Base-by-base conservation (phyloP, 192 early-diverging fungal genomes). In the Mortierella antarctica region DNA sequence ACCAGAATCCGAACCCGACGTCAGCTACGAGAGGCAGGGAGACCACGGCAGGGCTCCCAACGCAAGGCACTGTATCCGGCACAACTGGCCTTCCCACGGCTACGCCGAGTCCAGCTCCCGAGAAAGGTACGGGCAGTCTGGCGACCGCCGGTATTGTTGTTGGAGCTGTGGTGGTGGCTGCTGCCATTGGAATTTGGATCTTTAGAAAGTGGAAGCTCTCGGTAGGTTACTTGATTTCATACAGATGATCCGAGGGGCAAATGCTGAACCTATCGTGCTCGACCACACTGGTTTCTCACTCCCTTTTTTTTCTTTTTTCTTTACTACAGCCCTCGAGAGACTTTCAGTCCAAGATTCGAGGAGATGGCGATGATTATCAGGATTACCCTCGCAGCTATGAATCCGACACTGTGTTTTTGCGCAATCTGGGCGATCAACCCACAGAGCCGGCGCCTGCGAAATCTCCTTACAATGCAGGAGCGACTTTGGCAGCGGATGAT, bases 121-220 rank as follows among this genome's bases (percentile, higher is more conserved):
- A 57, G 0, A 11, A 21, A 4, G 0, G 6, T 39, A 39, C 51
- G 0, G 39, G 23, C 9, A 73, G n/a, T 49, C 57, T 86, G n/a
- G 45, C 64, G 0, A 83, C 83, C 14, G 84, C 84, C 17, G 82
- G 71, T 65, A 80, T 83, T 55, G 85, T 83, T 31, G 74, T 86
- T 8, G 85, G 73, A 45, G 62, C 85, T 15, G 46, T 86, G 23
- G 71, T 86, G 21, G 71, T 83, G 45, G 78, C 77, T 42, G 77
- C 85, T 7, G 85, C 85, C 23, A 82, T 86, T 44, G 85, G 84
- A 18, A 84, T 86, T 65, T 86, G 84, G 83, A 82, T 86, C 56
- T 86, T 85, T 67, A 77, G 83, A 79, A 86, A 86, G 74, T 86
- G 84, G 83, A 86, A 86, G 70, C 74, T 85, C 21, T 74, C 80